Evolutionary conservation across 2,329 filamentous ascomycete genomes (phyloP).

Genomic region (Arthrobotrys entomopaga): DNA sequence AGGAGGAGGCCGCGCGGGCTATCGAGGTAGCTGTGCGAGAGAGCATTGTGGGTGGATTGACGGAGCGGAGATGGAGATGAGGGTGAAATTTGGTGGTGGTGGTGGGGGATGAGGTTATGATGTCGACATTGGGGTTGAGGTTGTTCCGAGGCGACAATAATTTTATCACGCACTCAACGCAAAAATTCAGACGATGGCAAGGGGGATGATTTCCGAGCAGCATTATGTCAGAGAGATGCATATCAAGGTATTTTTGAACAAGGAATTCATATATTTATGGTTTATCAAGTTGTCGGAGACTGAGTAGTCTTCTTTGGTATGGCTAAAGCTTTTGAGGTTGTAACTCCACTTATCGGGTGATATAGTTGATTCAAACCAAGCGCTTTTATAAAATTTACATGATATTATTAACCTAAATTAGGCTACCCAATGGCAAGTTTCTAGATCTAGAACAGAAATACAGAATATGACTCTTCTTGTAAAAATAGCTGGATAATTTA

Average conservation of each 20-base stretch:
- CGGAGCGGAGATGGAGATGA: not conserved
- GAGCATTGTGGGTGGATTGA: slow-evolving; percentile 37
- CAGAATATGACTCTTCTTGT: not conserved
- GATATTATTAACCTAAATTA: not conserved
- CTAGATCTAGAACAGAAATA: not conserved
- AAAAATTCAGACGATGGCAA: slow-evolving; percentile 4
- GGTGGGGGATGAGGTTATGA: slow-evolving; percentile 19
- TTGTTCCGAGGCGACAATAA: slow-evolving; percentile 45
- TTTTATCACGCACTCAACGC: slow-evolving; percentile 46
- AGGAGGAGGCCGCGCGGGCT: slow-evolving; percentile 60
- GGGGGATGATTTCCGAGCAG: too few relatives aligned
- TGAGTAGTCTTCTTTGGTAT: not conserved
- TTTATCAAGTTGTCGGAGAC: too few relatives aligned
- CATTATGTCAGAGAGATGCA: too few relatives aligned
- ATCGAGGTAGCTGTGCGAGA: slow-evolving; percentile 51
- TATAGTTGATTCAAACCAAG: not conserved
- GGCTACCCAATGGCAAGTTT: too few relatives aligned
- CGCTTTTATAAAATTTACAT: not conserved
- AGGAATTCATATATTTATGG: too few relatives aligned
- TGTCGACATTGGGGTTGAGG: slow-evolving; percentile 42
- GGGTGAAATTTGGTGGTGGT: slow-evolving; percentile 2
- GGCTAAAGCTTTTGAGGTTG: not conserved
- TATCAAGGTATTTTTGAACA: not conserved
- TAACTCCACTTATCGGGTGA: not conserved
- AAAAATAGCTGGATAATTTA: not conserved